These are phyloP conservation scores for Zoysia japonica DNA, from an alignment of 176 grass and related monocot genomes.

Conservation along the genomic window DNA sequence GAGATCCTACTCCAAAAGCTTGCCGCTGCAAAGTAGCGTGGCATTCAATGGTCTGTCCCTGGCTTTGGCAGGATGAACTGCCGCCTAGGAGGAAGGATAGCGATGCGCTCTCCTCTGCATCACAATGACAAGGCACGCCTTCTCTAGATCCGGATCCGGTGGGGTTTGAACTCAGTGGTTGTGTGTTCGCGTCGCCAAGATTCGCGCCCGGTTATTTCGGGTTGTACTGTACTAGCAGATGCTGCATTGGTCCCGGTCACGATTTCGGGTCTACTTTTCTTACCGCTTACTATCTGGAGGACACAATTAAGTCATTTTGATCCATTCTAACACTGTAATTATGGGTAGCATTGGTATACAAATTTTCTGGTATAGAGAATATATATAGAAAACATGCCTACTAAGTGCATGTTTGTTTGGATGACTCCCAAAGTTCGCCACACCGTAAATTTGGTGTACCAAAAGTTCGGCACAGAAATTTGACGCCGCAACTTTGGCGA, in stretches of 20 bases:
- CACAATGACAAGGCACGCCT: background rate
- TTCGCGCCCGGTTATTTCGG: background rate
- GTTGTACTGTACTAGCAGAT: background rate
- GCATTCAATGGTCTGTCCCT: slow-evolving; percentile 37
- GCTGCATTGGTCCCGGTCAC: background rate
- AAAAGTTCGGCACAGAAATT: no score
- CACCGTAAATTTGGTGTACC: no score
- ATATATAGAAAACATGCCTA: no score
- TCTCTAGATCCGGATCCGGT: background rate
- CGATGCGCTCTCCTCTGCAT: slow-evolving; percentile 1
- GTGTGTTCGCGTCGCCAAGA: background rate
- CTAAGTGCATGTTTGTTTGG: no score
- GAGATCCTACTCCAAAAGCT: background rate
- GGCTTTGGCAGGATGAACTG: background rate
- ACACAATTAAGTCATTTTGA: no score
- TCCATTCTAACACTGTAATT: no score
- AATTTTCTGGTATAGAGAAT: no score
- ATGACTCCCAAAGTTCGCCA: no score
- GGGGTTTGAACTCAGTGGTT: background rate
- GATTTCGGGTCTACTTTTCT: no score
- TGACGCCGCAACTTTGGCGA: no score
- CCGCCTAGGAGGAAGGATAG: background rate
- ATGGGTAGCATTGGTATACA: no score
- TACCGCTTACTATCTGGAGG: no score
- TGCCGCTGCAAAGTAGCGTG: slow-evolving; percentile 1